These are phyloP conservation scores for Tephrocybe rancida DNA, from an alignment of 768 basidiomycete genomes.

Conservation along the genomic window DNA sequence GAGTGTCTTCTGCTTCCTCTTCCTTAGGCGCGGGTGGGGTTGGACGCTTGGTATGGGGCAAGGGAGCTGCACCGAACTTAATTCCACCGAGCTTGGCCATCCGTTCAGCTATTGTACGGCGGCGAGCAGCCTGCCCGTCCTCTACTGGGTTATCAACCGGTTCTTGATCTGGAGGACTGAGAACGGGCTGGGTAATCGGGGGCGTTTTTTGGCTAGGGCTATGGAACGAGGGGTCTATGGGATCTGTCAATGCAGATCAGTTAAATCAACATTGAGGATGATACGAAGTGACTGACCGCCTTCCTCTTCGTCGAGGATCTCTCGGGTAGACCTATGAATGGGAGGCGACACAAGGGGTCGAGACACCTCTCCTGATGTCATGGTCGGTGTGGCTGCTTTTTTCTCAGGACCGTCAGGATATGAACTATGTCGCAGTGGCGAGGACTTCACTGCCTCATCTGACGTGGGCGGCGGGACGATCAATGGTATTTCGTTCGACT, in stretches of 20 bases:
- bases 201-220: slow-evolving; percentile 49
- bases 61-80: slow-evolving; percentile 74
- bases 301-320: slow-evolving; percentile 63
- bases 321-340: slow-evolving; percentile 26
- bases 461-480: slow-evolving; percentile 23
- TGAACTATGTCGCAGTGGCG: slow-evolving; percentile 15
- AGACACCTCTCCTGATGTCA: slow-evolving; percentile 15
- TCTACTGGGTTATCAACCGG: slow-evolving; percentile 25
- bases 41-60: slow-evolving; percentile 36
- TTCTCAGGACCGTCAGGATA: slow-evolving; percentile 6
- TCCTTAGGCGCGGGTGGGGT: slow-evolving; percentile 35
- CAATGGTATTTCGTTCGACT: slow-evolving; percentile 19
- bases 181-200: slow-evolving; percentile 20
- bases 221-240: slow-evolving; percentile 68
- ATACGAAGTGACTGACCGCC: slow-evolving; percentile 46
- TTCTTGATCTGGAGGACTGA: slow-evolving; percentile 15
- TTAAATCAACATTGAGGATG: neutral
- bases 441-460: slow-evolving; percentile 11
- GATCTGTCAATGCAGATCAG: slow-evolving; percentile 44
- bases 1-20: slow-evolving; percentile 23
- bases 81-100: slow-evolving; percentile 94
- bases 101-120: slow-evolving; percentile 84
- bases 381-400: slow-evolving; percentile 13
- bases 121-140: slow-evolving; percentile 53
- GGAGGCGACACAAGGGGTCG: slow-evolving; percentile 22